phyloP scores from a whole-genome alignment of 305 asterid genomes.

The Striga hermonthica region DNA sequence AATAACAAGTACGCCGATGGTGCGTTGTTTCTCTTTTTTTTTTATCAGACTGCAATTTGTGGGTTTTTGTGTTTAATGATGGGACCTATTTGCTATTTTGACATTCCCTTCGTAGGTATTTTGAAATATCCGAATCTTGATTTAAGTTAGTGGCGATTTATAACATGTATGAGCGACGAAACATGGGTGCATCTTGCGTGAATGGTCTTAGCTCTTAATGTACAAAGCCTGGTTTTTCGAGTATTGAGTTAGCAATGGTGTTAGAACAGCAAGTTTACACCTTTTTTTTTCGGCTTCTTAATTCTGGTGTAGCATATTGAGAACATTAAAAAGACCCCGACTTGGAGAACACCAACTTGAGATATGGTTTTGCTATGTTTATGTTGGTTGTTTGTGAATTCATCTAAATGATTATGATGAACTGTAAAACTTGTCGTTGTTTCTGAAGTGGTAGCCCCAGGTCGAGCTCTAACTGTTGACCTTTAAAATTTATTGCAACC shows the following conservation, averaged over 20 bases:
- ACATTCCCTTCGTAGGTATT: not conserved
- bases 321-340: not conserved
- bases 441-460: not conserved
- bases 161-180: slow-evolving; percentile 23
- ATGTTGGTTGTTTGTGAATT: not conserved
- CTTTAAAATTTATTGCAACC: not conserved
- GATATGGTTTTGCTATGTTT: not conserved
- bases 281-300: not conserved
- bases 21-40: slow-evolving; percentile 24
- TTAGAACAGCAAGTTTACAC: not conserved
- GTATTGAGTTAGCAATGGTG: not conserved
- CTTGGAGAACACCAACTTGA: not conserved
- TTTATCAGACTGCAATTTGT: not conserved
- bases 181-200: slow-evolving; percentile 10
- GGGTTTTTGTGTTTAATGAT: not conserved
- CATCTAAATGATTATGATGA: not conserved
- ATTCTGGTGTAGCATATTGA: not conserved
- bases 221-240: not conserved
- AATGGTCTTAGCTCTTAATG: slow-evolving; percentile 1
- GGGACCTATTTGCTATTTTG: not conserved
- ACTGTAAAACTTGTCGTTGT: not conserved
- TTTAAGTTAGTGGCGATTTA: slow-evolving; percentile 7
- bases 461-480: not conserved
- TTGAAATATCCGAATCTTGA: not conserved
- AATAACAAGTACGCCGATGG: slow-evolving; percentile 67